phyloP scores from a whole-genome alignment of 192 early-diverging fungal genomes.

The Coemansia javaensis region DNA sequence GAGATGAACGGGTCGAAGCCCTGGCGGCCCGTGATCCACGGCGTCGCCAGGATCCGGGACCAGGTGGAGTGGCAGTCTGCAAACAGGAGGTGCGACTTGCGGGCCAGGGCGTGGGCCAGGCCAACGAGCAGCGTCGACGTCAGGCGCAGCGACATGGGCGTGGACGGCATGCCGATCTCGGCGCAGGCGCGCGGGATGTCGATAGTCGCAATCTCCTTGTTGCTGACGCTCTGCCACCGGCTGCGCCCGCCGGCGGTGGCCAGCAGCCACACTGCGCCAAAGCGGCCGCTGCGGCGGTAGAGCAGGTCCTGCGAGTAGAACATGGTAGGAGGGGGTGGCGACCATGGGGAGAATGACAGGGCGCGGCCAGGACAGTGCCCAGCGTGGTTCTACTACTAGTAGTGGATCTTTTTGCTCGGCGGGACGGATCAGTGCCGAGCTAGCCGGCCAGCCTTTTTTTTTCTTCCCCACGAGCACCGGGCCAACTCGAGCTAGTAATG shows the following conservation, averaged over 20 bases:
- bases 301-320: constrained; percentile 46
- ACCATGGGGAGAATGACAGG: too few relatives aligned
- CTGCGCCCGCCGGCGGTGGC: constrained; percentile 10
- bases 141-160: constrained; percentile 30
- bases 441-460: too few relatives aligned
- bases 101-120: constrained; percentile 14
- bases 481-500: too few relatives aligned
- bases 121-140: constrained; percentile 29
- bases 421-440: too few relatives aligned
- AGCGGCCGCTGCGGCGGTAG: constrained; percentile 20
- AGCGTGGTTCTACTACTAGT: too few relatives aligned
- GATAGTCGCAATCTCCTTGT: constrained; percentile 18
- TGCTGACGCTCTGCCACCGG: constrained; percentile 13
- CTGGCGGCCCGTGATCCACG: constrained; percentile 19
- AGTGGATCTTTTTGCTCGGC: too few relatives aligned
- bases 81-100: constrained; percentile 13
- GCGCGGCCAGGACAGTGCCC: too few relatives aligned
- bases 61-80: constrained; percentile 21
- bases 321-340: constrained; percentile 8
- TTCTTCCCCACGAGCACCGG: too few relatives aligned
- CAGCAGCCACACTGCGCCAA: constrained; percentile 35
- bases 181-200: constrained; percentile 28
- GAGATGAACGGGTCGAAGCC: constrained; percentile 27
- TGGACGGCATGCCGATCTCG: constrained; percentile 16
- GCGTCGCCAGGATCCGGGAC: constrained; percentile 20